Conservation (phyloP, 768 basidiomycete genomes). For the Termitomyces sp. region DNA sequence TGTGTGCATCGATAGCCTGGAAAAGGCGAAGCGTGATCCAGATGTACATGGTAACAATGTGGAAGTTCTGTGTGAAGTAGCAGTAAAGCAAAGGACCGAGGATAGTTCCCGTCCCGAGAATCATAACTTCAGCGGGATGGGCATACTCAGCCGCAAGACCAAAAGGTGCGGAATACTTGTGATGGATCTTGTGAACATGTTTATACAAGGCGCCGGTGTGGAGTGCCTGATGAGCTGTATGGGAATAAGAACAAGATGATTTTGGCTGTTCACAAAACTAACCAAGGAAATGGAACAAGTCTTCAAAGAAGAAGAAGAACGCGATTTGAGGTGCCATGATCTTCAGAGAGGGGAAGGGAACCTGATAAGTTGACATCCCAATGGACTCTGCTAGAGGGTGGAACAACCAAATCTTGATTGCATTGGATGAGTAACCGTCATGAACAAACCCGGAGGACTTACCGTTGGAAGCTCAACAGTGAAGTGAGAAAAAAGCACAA, state of each 20-base stretch:
- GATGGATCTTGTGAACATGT: constrained; percentile 95
- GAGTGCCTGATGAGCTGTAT: constrained; percentile 78
- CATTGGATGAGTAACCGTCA: not conserved
- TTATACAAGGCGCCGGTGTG: constrained; percentile 85
- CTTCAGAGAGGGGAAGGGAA: constrained; percentile 79
- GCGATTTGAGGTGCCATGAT: constrained; percentile 74
- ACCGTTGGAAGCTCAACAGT: constrained; percentile 91
- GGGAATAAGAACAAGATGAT: not conserved
- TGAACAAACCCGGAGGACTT: constrained; percentile 22
- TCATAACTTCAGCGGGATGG: constrained; percentile 94
- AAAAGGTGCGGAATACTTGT: constrained; percentile 96
- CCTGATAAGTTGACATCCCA: constrained; percentile 90
- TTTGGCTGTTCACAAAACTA: constrained; percentile 15
- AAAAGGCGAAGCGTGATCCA: constrained; percentile 94
- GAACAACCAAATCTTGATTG: constrained; percentile 83
- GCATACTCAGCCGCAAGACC: constrained; percentile 98
- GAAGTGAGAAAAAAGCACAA: constrained; percentile 92
- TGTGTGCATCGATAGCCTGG: constrained; percentile 97
- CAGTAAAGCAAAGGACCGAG: constrained; percentile 86
- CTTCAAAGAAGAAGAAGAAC: constrained; percentile 94
- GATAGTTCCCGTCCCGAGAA: constrained; percentile 91
- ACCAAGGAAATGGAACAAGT: constrained; percentile 91
- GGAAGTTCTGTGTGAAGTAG: constrained; percentile 68
- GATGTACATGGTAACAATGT: constrained; percentile 89
- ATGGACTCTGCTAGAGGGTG: constrained; percentile 84